Evolutionary conservation across 768 basidiomycete species (phyloP), one percentile per base, ranked within the genome.

Genomic region (Cantharellus anzutake): DNA sequence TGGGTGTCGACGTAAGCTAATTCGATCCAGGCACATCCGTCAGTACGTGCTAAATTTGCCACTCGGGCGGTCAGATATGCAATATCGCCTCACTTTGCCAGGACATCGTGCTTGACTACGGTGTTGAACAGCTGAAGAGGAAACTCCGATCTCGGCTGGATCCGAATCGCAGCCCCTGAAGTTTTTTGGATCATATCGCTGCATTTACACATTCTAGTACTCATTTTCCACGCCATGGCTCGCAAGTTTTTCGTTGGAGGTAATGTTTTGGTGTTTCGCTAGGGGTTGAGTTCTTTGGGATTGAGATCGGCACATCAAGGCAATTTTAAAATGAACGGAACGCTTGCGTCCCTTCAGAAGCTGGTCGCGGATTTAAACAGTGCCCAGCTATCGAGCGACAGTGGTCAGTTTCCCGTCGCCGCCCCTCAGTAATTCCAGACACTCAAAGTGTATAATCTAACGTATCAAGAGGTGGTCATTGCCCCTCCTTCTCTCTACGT

Each of bases 321-420:
- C 39, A 97, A 98, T 79, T 97, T 94, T 81, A 99, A 97, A 77
- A 84, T 98, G 83, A 94, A 97, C 75, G 74, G 75, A 61, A 78
- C 82, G 42, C 75, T 75, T 63, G 76, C 76, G 63, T 76, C 80
- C 65, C 83, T 85, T 71, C 73, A 73, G 64, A 72, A 74, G 51
- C 78, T 99, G 67, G 72, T 88, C 65, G 71, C 79, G 57, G 68
- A 74, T 56, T 73, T 99, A 59, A 96, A 96, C 74, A 71, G 80
- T 2, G 89, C 90, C 58, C 74, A 80, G 57, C 72, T 98, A 57
- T 88, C 94, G 69, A 73, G 80, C 34, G 69, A 76, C 42, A 83
- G 84, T 58, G 92, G 93, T 89, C 62, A 63, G 78, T 71, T 39
- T 4, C 55, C 42, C 63, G 20, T 40, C 39, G 48, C 39, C 52